These are phyloP conservation scores for Colletotrichum orchidophilum DNA, from an alignment of 2,329 filamentous ascomycete genomes.

Conservation along the genomic window DNA sequence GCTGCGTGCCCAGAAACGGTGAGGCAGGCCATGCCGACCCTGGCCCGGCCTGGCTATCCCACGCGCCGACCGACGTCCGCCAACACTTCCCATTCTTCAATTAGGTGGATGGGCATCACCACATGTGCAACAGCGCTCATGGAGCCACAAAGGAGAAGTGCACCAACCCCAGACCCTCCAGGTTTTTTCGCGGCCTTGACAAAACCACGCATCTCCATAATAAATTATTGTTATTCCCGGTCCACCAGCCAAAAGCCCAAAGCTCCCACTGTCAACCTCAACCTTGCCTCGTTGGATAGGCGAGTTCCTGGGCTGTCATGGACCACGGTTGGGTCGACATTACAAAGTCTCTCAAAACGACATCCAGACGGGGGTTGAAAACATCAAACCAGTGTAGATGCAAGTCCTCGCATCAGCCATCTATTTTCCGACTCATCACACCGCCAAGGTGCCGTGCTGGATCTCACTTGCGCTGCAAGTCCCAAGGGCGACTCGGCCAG, in stretches of 20 bases:
- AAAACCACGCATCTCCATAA: conserved; percentile 15
- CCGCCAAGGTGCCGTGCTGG: conserved; percentile 28
- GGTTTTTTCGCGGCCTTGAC: not conserved
- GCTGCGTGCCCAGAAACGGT: not conserved
- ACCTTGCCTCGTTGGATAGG: not conserved
- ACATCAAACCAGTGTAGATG: not conserved
- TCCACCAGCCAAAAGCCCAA: not conserved
- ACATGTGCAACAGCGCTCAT: not conserved
- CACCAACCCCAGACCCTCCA: not conserved
- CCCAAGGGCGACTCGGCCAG: conserved; percentile 23
- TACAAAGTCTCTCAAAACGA: not conserved
- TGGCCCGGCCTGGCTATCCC: not conserved
- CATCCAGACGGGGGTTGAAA: not conserved
- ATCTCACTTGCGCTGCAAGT: conserved; percentile 25
- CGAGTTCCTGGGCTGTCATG: not conserved
- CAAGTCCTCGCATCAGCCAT: not conserved
- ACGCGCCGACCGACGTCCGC: not conserved
- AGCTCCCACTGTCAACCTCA: not conserved
- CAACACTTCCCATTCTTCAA: not conserved
- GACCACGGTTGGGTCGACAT: not conserved
- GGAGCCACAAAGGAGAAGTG: not conserved
- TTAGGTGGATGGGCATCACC: not conserved
- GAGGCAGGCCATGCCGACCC: conserved; percentile 1
- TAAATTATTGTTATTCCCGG: not conserved
- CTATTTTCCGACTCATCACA: conserved; percentile 19